Conservation (phyloP, 306 rosid genomes). For the Rosa multiflora region DNA sequence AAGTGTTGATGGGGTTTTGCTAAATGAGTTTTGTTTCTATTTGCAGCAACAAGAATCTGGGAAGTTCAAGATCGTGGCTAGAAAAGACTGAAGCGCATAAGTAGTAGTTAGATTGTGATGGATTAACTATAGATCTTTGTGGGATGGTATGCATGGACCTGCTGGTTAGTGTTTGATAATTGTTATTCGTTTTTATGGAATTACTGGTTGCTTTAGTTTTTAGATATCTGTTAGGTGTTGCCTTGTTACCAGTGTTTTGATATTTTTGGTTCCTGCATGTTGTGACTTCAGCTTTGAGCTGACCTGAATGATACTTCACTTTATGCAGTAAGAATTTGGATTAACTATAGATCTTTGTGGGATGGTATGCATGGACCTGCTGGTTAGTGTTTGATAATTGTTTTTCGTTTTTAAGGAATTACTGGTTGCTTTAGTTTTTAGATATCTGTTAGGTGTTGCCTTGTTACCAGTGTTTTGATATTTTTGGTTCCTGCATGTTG, state of each 20-base stretch:
- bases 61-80: too few species aligned
- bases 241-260: not conserved
- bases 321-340: not conserved
- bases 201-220: not conserved
- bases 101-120: not conserved
- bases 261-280: not conserved
- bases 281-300: not conserved
- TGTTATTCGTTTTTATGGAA: not conserved
- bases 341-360: too few species aligned
- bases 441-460: not conserved
- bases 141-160: not conserved
- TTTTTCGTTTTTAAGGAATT: not conserved
- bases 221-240: not conserved
- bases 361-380: too few species aligned
- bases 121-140: not conserved
- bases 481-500: not conserved
- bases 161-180: not conserved
- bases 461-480: not conserved
- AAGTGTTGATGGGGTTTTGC: too few species aligned
- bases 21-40: too few species aligned
- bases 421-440: not conserved
- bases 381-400: not conserved
- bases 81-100: too few species aligned
- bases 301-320: not conserved
- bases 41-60: too few species aligned